Evolutionary conservation across 108 stramenopile genomes (phyloP).

Genomic region (Bacterosira constricta): DNA sequence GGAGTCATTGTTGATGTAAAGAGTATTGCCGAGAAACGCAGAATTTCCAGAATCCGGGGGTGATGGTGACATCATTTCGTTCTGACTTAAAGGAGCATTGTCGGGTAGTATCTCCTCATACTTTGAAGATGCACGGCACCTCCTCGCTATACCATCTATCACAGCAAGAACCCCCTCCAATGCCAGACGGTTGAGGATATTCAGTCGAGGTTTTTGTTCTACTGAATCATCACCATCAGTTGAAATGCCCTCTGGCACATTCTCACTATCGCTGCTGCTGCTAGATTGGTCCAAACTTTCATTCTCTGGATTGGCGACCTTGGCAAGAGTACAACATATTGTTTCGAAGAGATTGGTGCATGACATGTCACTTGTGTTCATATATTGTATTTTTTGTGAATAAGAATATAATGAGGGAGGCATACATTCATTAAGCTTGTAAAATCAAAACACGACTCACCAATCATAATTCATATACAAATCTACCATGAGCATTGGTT

Average conservation of each 20-base stretch:
- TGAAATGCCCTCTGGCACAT: not conserved
- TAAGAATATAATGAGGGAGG: no score
- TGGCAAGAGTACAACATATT: conserved; percentile 71
- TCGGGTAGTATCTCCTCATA: not conserved
- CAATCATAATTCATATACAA: conserved; percentile 98
- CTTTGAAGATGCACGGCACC: conserved; percentile 34
- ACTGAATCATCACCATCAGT: conserved; percentile 15
- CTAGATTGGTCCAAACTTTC: not conserved
- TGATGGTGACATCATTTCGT: not conserved
- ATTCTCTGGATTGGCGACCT: conserved; percentile 51
- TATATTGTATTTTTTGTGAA: no score
- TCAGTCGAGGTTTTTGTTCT: conserved; percentile 49
- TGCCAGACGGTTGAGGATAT: conserved; percentile 81
- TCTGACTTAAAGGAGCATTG: not conserved
- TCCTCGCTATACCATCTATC: conserved; percentile 82
- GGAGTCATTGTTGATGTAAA: conserved; percentile 2
- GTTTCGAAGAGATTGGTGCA: conserved; percentile 95
- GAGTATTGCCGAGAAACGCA: conserved; percentile 27
- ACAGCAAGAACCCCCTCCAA: conserved; percentile 90
- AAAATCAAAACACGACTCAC: no score
- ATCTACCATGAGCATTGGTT: conserved; percentile 93
- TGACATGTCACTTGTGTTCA: conserved; percentile 90
- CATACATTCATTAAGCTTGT: no score
- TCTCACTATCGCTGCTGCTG: not conserved
- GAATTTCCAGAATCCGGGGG: conserved; percentile 46